A percentile compares a stretch with the other conserved stretches of the same genome.
Evolutionary conservation across 1,284 basidiomycete species (phyloP).

Genomic region (Cronartium quercuum): DNA sequence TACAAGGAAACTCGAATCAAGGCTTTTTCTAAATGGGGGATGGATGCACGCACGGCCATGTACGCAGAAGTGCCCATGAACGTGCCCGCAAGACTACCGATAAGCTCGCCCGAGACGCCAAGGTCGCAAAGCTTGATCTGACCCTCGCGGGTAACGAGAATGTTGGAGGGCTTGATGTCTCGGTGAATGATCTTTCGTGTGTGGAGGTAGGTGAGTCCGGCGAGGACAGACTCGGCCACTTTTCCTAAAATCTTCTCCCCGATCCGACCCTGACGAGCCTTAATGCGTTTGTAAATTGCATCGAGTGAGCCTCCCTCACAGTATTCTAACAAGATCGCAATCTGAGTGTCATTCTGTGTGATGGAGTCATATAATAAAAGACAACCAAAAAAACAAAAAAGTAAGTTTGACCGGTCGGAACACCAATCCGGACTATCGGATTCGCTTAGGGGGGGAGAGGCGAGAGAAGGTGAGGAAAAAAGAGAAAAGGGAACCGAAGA

Average conservation of each 20-base stretch:
- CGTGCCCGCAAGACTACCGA: conserved; percentile 83
- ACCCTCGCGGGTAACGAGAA: conserved; percentile 77
- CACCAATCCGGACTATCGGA: no score
- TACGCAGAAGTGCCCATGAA: conserved; percentile 96
- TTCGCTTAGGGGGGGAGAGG: no score
- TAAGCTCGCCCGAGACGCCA: conserved; percentile 89
- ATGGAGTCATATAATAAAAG: neutral
- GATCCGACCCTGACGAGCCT: conserved; percentile 66
- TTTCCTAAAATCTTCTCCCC: conserved; percentile 87
- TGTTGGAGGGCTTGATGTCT: conserved; percentile 89
- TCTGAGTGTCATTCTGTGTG: conserved; percentile 61
- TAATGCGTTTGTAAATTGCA: conserved; percentile 75
- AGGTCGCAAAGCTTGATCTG: conserved; percentile 91
- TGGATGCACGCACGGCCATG: conserved; percentile 72
- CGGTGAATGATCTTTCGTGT: conserved; percentile 86
- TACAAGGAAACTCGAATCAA: conserved; percentile 36
- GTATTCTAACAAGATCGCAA: conserved; percentile 94
- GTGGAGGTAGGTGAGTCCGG: conserved; percentile 88
- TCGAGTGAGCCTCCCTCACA: conserved; percentile 80
- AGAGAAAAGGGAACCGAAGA: neutral
- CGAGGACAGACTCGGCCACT: conserved; percentile 77
- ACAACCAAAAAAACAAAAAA: neutral
- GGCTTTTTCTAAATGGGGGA: neutral
- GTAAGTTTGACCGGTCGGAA: neutral
- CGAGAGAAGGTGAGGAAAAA: neutral